Conservation (phyloP, 1,139 yeast species). For the Magnusiomyces tetraspermus region DNA sequence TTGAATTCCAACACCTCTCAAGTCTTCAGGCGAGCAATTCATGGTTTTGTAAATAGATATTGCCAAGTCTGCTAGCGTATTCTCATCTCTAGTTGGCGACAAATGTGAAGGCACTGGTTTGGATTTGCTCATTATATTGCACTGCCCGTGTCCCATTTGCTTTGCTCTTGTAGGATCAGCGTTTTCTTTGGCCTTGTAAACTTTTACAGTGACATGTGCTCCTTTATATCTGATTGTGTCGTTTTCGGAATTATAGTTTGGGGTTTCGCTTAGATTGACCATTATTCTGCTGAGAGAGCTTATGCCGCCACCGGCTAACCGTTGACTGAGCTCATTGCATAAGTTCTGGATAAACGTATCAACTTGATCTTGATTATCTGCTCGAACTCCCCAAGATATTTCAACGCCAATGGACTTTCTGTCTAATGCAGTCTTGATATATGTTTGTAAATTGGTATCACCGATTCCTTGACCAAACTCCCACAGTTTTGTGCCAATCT, state of each 20-base stretch:
- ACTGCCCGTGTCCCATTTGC: constrained; percentile 72
- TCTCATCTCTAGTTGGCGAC: constrained; percentile 52
- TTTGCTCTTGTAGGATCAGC: constrained; percentile 37
- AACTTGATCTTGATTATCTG: constrained; percentile 49
- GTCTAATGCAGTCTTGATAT: constrained; percentile 40
- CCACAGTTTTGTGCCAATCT: constrained; percentile 56
- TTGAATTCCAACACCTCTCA: constrained; percentile 72
- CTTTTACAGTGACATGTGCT: constrained; percentile 49
- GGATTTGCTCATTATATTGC: constrained; percentile 55
- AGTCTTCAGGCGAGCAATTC: constrained; percentile 53
- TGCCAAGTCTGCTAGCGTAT: constrained; percentile 52
- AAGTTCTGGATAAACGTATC: constrained; percentile 53
- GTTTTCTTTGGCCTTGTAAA: constrained; percentile 36
- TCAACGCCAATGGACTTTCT: constrained; percentile 81
- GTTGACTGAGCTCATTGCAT: constrained; percentile 47
- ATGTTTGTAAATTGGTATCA: constrained; percentile 33
- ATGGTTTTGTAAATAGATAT: constrained; percentile 48
- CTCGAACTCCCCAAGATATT: constrained; percentile 84
- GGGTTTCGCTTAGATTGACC: constrained; percentile 27
- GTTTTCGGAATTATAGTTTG: not conserved
- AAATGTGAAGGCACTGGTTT: constrained; percentile 42
- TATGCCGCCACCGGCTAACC: constrained; percentile 34
- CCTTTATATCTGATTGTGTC: constrained; percentile 36
- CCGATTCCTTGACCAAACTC: constrained; percentile 63
- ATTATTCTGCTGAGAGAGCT: not conserved